Base-by-base conservation (phyloP, 1,284 basidiomycete species). In the Irpex sp. region DNA sequence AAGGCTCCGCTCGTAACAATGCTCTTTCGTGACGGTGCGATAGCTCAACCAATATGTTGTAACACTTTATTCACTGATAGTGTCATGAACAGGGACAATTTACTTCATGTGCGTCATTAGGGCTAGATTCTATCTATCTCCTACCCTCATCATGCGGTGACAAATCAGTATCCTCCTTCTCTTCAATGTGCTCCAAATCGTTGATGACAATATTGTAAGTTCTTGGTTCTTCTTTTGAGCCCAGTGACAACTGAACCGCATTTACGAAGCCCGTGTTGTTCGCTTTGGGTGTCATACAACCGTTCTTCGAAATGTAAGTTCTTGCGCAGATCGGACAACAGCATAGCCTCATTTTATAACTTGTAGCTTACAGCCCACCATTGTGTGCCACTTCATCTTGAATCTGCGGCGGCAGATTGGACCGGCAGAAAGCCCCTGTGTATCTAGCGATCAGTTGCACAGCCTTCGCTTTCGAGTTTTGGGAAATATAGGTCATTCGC, bases 121-220 rank as follows among this genome's bases (percentile, higher is more conserved):
- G 11, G 11, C 32, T 32, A n/a, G 5, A 13, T 11, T 11, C 20
- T 11, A 7, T 22, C 11, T n/a, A 11, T 15, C n/a, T n/a, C n/a
- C n/a, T n/a, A 13, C 2, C 13, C 11, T 18, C 13, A n/a, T 15
- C n/a, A n/a, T 15, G 11, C 22, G 13, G 20, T 11, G 3, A 18
- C 11, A 11, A 22, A 18, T 32, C 32, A 60, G 59, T 20, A 22
- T 60, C 59, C 27, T 60, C 11, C 59, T 60, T 13, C 13, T 60
- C 11, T 18, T 60, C n/a, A 60, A 60, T 20, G 27, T 60, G 20
- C n/a, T 60, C 9, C n/a, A 20, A 60, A 20, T 60, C 18, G 22
- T 60, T 11, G n/a, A 11, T n/a, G 20, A 60, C 59, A 60, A 60
- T 60, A 60, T 60, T 60, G 59, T 60, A 22, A 60, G 59, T 60